Evolutionary conservation across 2,329 filamentous ascomycete species (phyloP).

Genomic region (Chaetomium sp.): DNA sequence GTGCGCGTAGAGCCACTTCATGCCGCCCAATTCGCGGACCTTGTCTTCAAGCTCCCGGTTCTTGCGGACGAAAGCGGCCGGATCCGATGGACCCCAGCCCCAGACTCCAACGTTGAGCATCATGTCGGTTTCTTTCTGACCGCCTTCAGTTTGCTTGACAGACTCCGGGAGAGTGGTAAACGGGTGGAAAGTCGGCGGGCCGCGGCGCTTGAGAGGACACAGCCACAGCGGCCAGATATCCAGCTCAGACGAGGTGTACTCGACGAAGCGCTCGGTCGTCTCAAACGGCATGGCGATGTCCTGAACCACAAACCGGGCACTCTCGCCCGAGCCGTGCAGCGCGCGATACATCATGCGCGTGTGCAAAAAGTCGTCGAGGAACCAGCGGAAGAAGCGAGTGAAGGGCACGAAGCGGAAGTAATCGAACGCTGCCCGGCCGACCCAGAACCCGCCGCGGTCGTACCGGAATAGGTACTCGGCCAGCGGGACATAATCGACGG

Average conservation of each 20-base stretch:
- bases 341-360: conserved; percentile 70
- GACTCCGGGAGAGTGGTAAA: conserved; percentile 33
- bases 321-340: conserved; percentile 60
- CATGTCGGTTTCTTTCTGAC: conserved; percentile 18
- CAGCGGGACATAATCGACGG: conserved; percentile 55
- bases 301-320: conserved; percentile 60
- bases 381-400: conserved; percentile 57
- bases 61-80: conserved; percentile 54
- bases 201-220: conserved; percentile 46
- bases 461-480: conserved; percentile 72
- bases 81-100: conserved; percentile 62
- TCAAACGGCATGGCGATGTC: conserved; percentile 55
- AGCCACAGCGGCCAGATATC: conserved; percentile 56
- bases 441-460: conserved; percentile 71
- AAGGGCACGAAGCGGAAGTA: conserved; percentile 62
- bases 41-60: conserved; percentile 68
- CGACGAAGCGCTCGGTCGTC: conserved; percentile 46
- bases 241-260: conserved; percentile 46
- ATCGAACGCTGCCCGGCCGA: conserved; percentile 56
- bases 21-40: conserved; percentile 61
- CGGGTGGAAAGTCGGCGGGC: conserved; percentile 50
- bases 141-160: conserved; percentile 20
- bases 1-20: conserved; percentile 85
- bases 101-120: conserved; percentile 67
- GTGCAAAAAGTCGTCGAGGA: conserved; percentile 66